These are phyloP conservation scores for Pterocarpus santalinus DNA, from an alignment of 306 rosid genomes.

Conservation along the genomic window DNA sequence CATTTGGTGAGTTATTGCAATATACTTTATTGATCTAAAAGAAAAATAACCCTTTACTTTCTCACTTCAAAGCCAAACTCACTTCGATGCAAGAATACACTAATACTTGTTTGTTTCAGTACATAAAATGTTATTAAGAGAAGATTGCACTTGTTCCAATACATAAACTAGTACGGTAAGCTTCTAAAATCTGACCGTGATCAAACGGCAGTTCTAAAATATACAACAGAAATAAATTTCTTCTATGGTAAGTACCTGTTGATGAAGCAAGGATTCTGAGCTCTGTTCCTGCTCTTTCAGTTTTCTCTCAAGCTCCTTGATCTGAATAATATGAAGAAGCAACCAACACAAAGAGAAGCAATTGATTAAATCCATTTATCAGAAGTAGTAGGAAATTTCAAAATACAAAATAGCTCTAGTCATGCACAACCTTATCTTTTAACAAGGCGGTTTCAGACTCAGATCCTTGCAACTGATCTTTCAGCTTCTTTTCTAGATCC, in stretches of 20 bases:
- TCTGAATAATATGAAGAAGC: slow-evolving; percentile 55
- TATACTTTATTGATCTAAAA: too few relatives aligned
- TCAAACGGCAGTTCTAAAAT: slow-evolving; percentile 5
- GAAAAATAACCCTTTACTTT: too few relatives aligned
- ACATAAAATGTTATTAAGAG: not conserved
- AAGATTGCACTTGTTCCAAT: not conserved
- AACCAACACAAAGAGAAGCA: slow-evolving; percentile 1
- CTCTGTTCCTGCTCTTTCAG: slow-evolving; percentile 70
- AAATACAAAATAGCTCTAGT: not conserved
- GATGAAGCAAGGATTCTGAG: slow-evolving; percentile 62
- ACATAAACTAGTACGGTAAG: not conserved
- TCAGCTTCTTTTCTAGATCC: slow-evolving; percentile 75
- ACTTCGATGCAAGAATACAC: not conserved
- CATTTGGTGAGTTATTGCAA: not conserved
- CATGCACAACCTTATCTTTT: slow-evolving; percentile 70
- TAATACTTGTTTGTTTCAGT: not conserved
- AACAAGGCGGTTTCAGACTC: slow-evolving; percentile 65
- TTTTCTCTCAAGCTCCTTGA: slow-evolving; percentile 76
- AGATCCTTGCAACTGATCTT: slow-evolving; percentile 72
- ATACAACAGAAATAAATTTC: slow-evolving; percentile 12
- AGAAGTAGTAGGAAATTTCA: not conserved
- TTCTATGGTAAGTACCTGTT: slow-evolving; percentile 58
- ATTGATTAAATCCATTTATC: slow-evolving; percentile 27
- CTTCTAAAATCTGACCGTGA: not conserved
- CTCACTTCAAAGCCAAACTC: too few relatives aligned